Conservation (phyloP, 352 stramenopile species). For the Globisporangium okanoganense region DNA sequence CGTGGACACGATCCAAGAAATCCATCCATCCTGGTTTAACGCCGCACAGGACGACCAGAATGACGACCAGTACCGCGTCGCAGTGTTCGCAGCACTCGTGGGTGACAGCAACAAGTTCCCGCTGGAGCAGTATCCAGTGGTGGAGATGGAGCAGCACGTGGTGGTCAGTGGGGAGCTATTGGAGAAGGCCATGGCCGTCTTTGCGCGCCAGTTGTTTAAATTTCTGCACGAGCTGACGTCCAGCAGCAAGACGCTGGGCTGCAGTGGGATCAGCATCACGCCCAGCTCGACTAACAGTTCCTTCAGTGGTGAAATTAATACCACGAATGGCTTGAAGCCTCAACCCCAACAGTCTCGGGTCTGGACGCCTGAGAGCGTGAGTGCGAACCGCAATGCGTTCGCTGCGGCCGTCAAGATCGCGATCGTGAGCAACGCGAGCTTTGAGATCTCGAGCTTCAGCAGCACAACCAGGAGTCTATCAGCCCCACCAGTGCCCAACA, state of each 20-base stretch:
- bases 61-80: slow-evolving; percentile 25
- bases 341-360: not conserved
- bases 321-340: not conserved
- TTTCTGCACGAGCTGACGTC: slow-evolving; percentile 27
- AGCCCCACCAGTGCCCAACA: not conserved
- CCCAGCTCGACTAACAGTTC: not conserved
- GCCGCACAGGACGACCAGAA: not conserved
- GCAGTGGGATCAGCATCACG: slow-evolving; percentile 19
- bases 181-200: slow-evolving; percentile 45
- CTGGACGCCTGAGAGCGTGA: slow-evolving; percentile 26
- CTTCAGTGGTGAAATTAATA: not conserved
- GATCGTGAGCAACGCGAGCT: slow-evolving; percentile 26
- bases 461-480: not conserved
- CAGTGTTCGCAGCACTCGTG: slow-evolving; percentile 23
- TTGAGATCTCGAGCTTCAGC: slow-evolving; percentile 26
- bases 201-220: slow-evolving; percentile 44
- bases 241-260: slow-evolving; percentile 2
- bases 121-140: slow-evolving; percentile 6
- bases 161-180: slow-evolving; percentile 31
- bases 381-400: slow-evolving; percentile 33
- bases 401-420: slow-evolving; percentile 40
- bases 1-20: not conserved
- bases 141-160: slow-evolving; percentile 34
- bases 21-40: slow-evolving; percentile 9
- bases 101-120: slow-evolving; percentile 15